A percentile compares a stretch with the other conserved stretches of the same genome.
Conservation (phyloP, 2,329 filamentous ascomycete genomes). For the Bimuria novae-zelandiae region DNA sequence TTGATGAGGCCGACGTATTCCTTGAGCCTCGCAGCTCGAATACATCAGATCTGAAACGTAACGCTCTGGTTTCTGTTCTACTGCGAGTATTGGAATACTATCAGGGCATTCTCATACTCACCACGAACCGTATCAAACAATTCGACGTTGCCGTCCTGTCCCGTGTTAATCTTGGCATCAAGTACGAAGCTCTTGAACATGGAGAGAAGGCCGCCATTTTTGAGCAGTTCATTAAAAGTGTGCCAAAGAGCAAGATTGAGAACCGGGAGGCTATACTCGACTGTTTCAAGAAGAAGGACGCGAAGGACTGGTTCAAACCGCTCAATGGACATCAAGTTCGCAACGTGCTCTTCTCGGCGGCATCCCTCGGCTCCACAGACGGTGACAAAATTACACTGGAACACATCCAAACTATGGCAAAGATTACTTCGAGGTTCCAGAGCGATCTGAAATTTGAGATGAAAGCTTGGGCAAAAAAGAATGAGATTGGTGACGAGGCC, state of each 20-base stretch:
- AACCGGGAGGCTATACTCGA: slow-evolving; percentile 3
- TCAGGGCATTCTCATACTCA: slow-evolving; percentile 21
- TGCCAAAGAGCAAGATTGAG: neutral
- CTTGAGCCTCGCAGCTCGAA: slow-evolving; percentile 24
- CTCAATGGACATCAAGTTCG: slow-evolving; percentile 16
- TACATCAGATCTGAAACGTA: neutral
- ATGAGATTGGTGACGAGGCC: neutral
- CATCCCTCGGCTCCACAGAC: neutral
- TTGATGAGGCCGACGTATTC: slow-evolving; percentile 52
- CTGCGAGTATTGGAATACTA: slow-evolving; percentile 49
- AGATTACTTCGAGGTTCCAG: neutral
- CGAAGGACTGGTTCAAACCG: slow-evolving; percentile 7
- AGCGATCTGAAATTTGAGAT: neutral
- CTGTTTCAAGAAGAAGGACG: slow-evolving; percentile 8
- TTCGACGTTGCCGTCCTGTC: slow-evolving; percentile 32
- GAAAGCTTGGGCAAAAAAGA: neutral
- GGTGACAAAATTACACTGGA: neutral
- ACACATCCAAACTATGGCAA: neutral
- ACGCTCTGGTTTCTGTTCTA: slow-evolving; percentile 9
- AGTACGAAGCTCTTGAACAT: slow-evolving; percentile 16
- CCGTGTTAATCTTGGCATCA: slow-evolving; percentile 28
- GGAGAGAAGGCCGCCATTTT: neutral
- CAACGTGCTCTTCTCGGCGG: slow-evolving; percentile 13
- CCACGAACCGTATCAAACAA: slow-evolving; percentile 29
- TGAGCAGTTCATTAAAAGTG: slow-evolving; percentile 4